Evolutionary conservation across 345 rosid species (phyloP).

Genomic region (Boechera retrofracta): DNA sequence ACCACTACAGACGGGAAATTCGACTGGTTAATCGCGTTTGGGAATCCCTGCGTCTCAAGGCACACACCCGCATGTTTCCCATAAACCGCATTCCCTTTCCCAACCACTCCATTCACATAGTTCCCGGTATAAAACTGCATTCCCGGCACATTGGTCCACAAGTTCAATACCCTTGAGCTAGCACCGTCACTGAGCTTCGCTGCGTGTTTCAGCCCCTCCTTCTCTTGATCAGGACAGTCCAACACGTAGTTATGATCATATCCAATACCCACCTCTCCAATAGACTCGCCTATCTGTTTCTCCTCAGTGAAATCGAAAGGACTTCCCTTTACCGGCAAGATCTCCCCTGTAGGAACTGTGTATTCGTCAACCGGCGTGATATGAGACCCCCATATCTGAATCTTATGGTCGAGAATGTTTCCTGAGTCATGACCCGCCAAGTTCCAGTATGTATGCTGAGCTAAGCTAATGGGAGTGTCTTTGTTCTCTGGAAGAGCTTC

Average conservation of each 20-base stretch:
- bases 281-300: constrained; percentile 67
- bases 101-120: constrained; percentile 75
- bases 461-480: constrained; percentile 84
- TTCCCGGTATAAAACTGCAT: constrained; percentile 91
- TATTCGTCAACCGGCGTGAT: constrained; percentile 82
- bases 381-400: constrained; percentile 83
- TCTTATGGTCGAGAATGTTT: constrained; percentile 66
- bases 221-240: constrained; percentile 66
- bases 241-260: constrained; percentile 92
- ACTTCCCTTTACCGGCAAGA: constrained; percentile 74
- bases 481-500: constrained; percentile 76
- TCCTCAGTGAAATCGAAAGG: constrained; percentile 80
- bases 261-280: constrained; percentile 81
- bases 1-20: constrained; percentile 83
- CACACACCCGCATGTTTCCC: constrained; percentile 85
- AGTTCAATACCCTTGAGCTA: constrained; percentile 70
- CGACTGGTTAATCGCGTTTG: constrained; percentile 78
- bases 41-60: constrained; percentile 93
- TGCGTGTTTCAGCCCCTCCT: constrained; percentile 69
- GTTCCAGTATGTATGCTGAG: constrained; percentile 99
- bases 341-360: constrained; percentile 85
- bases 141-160: constrained; percentile 89
- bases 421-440: constrained; percentile 83
- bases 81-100: constrained; percentile 79
- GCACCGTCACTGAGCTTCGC: constrained; percentile 68